Evolutionary conservation across 2,329 filamentous ascomycete species (phyloP), one percentile per base, ranked within the genome.

Genomic region (Claviceps monticola): DNA sequence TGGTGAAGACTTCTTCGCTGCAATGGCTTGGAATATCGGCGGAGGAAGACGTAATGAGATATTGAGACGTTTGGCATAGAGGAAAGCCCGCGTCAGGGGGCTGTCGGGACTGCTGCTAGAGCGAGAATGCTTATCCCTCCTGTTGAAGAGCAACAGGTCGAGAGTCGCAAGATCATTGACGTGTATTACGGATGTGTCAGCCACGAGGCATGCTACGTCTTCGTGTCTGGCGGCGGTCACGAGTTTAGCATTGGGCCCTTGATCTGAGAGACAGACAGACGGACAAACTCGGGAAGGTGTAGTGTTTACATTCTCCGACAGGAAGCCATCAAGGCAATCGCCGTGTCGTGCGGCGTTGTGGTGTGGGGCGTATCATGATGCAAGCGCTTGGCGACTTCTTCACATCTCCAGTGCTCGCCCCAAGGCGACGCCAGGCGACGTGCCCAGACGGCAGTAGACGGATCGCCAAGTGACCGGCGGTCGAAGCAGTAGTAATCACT

Each of bases 361-460:
- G 19, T n/a, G 29, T 42, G 21, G 5, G 47, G n/a, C 29, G 11
- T 13, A 16, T 51, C 36, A 8, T 14, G 11, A 41, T 41, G 29
- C 36, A 51, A 41, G 34, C 46, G 36, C 46, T 51, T 44, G 36
- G 52, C 49, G 23, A 51, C 50, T 43, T 54, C 53, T 38, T 54
- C 53, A 41, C 53, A 54, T 50, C 53, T 44, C 53, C 53, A 54
- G 39, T 54, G 53, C 5, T 11, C 26, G 19, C 51, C 50, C 53
- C 53, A 54, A 7, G 53, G 14, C 1, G 53, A 54, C n/a, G 9
- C 5, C 13, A 54, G 45, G 14, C 53, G 51, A 43, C 53, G 53
- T 42, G 51, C 53, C 53, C 53, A 54, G 5, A 53, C 48, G 17
- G 52, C 51, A 13, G 44, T 39, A 16, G 53, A 26, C 26, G 53